Evolutionary conservation across 2,329 filamentous ascomycete species (phyloP).

Genomic region (Fusarium marasasianum): DNA sequence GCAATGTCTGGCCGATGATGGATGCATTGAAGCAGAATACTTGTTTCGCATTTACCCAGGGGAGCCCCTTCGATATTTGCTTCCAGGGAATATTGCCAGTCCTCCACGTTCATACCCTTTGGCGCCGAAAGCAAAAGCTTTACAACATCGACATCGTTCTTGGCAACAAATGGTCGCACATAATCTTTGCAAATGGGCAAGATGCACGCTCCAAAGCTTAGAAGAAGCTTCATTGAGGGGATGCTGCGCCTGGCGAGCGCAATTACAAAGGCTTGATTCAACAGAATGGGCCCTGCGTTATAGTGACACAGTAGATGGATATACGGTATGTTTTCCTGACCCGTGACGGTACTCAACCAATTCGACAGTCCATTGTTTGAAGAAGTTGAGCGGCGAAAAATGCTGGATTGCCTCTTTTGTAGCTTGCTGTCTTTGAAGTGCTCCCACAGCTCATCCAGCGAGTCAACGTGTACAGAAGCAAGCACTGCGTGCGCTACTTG

Average conservation of each 20-base stretch:
- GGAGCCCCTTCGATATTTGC: background rate
- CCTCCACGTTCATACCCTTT: background rate
- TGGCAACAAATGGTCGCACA: background rate
- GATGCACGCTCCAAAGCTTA: background rate
- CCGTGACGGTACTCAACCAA: background rate
- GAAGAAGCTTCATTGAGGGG: background rate
- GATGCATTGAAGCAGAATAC: background rate
- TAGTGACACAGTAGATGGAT: background rate
- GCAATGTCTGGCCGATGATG: background rate
- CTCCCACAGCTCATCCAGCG: slow-evolving; percentile 17
- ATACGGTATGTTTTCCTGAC: background rate
- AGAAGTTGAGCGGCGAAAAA: background rate
- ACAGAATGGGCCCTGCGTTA: background rate
- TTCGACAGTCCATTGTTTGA: background rate
- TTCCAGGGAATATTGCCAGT: background rate
- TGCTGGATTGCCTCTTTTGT: slow-evolving; percentile 1
- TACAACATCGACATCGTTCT: background rate
- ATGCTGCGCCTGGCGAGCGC: background rate
- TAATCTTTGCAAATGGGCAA: background rate
- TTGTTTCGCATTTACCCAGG: background rate
- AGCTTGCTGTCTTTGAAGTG: slow-evolving; percentile 10
- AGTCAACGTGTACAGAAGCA: background rate
- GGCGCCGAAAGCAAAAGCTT: background rate
- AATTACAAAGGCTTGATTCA: background rate
- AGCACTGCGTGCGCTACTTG: slow-evolving; percentile 13